Evolutionary conservation across 2,329 filamentous ascomycete species (phyloP), one percentile per base, ranked within the genome.

Genomic region (Periconia sp.): DNA sequence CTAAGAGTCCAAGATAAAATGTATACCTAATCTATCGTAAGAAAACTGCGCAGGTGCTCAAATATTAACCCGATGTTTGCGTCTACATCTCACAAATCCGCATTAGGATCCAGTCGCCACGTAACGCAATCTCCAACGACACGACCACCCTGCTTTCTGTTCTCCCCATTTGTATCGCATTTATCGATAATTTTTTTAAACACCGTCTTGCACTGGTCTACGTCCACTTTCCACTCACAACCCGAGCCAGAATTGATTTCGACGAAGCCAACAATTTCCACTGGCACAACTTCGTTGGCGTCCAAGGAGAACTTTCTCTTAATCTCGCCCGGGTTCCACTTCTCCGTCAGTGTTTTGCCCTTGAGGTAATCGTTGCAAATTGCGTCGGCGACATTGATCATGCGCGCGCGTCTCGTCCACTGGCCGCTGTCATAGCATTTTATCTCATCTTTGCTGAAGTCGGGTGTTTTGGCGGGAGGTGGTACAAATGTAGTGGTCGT

Each of bases 381-480:
- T 35, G 27, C 7, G 3, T 45, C 40, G 42, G 42, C 45, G 9
- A 23, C 14, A 13, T 37, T 45, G 20, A 46, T 33, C 41, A 54
- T 14, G 18, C 33, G 41, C 11, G 11, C 35, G 41, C 46, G 41
- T 19, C 15, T 10, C 20, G 46, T 35, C 6, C 15, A 17, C 37
- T 54, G 51, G n/a, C 51, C 51, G 13, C 11, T 14, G 35, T 54
- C 51, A 37, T 54, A 54, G 45, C 51, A 54, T 23, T 54, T 49
- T 7, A 44, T 37, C 17, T 49, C n/a, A 33, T 54, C 47, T n/a
- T 54, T 49, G 19, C 27, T 40, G 41, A 45, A 49, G 35, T 50
- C 42, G 15, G 51, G 51, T 6, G 51, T 45, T 31, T 46, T 41
- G 14, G 42, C 30, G 17, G 51, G 51, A 30, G 31, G 18, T 18